A percentile compares a stretch with the other conserved stretches of the same genome.
Evolutionary conservation across 805 yeast species (phyloP).

Genomic region (Candida silvatica): DNA sequence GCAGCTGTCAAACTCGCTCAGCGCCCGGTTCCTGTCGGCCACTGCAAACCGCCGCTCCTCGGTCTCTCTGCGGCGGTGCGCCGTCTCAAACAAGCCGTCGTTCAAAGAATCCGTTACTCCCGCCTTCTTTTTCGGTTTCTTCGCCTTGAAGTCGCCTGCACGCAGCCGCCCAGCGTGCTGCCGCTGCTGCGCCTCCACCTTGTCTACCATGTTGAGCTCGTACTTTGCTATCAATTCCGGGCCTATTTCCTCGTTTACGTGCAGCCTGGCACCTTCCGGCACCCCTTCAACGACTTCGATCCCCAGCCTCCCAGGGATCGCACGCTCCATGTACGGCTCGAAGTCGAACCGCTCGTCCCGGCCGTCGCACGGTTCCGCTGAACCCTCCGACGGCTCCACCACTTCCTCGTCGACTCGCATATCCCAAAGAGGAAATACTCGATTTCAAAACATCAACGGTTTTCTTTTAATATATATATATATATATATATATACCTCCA

Average conservation of each 20-base stretch:
- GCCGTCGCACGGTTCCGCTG: neutral
- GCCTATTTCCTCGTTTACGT: too few relatives aligned
- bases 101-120: conserved; percentile 1
- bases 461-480: too few relatives aligned
- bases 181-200: neutral
- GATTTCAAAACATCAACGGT: neutral
- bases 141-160: too few relatives aligned
- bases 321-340: neutral
- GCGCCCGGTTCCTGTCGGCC: conserved; percentile 43
- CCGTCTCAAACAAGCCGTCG: neutral
- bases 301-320: neutral
- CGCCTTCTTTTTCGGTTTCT: neutral
- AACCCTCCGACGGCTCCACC: neutral
- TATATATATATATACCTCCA: too few relatives aligned
- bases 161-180: too few relatives aligned
- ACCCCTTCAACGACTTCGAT: neutral
- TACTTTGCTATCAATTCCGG: too few relatives aligned
- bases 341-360: conserved; percentile 3
- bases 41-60: conserved; percentile 55
- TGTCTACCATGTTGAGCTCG: neutral
- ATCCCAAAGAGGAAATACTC: neutral
- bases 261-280: neutral
- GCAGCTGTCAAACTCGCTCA: conserved; percentile 49
- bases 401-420: neutral
- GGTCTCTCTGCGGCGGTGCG: conserved; percentile 24